Evolutionary conservation across 23 red algal genomes (phyloP).

Genomic region (Gracilariopsis chorda): DNA sequence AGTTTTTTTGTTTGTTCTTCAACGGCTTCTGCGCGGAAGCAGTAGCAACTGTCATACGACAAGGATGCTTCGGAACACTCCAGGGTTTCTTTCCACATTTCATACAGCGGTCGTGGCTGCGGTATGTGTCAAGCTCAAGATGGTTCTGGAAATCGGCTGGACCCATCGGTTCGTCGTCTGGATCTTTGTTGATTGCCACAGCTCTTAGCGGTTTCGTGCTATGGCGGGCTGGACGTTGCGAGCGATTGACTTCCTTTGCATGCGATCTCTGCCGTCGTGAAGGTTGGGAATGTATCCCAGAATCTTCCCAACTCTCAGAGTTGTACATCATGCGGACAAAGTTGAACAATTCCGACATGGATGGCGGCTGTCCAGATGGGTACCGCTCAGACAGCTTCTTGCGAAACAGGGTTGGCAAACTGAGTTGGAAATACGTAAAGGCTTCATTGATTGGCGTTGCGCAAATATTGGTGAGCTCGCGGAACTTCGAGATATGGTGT

Average conservation of each 20-base stretch:
- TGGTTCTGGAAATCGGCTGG: neutral
- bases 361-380: neutral
- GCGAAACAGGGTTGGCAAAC: neutral
- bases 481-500: neutral
- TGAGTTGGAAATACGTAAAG: neutral
- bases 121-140: neutral
- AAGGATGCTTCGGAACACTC: neutral
- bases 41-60: neutral
- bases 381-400: neutral
- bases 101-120: neutral
- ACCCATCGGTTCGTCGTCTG: neutral
- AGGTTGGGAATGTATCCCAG: neutral
- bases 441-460: neutral
- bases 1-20: neutral
- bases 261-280: no score
- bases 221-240: no score
- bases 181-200: neutral
- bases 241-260: no score
- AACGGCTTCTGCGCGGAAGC: neutral
- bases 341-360: neutral
- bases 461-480: neutral
- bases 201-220: no score
- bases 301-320: neutral
- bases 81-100: neutral
- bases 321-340: neutral